Base-by-base conservation (phyloP, 305 asterid species). In the Fraxinus sp. region DNA sequence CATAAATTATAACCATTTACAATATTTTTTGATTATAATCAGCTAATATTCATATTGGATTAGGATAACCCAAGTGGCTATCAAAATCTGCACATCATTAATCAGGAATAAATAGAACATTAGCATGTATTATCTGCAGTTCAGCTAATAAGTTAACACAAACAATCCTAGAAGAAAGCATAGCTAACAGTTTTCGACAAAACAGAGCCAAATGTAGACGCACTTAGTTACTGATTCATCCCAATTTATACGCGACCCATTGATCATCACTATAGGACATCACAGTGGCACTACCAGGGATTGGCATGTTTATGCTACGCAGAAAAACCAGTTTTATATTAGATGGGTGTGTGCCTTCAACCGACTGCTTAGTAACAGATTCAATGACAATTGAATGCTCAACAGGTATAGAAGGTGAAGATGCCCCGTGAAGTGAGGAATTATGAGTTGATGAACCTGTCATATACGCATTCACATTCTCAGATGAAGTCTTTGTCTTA, bases 231-330 rank as follows among this genome's bases (percentile, higher is more conserved):
- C 22, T 79, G 26, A 55, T 86, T 41, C 64, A 49, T 8, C 74
- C 78, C 76, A 85, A 76, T 79, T 76, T 77, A 78, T 79, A 86
- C 1, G 91, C 97, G 8, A 92, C 85, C 93, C 94, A 93, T 64
- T 86, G 66, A n/a, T 85, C 87, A 66, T 91, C 81, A 72, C 92
- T 85, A 68, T 30, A 88, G 3, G 94, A 84, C 93, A 83, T 79
- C 74, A 87, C 49, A 10, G 85, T 18, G 62, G 93, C 92, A 6
- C 84, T 57, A 28, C 78, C 84, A 0, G 94, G 95, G 77, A 89
- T 55, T 30, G 84, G 83, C 86, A 81, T 20, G 74, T 70, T 71
- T 5, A 84, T 59, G 24, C 78, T 82, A 35, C 87, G 86, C 0
- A 94, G 89, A 3, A 28, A 83, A 62, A 92, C 84, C 30, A 93